phyloP scores from a whole-genome alignment of 495 filamentous ascomycete species.

The Tuber aestivum region DNA sequence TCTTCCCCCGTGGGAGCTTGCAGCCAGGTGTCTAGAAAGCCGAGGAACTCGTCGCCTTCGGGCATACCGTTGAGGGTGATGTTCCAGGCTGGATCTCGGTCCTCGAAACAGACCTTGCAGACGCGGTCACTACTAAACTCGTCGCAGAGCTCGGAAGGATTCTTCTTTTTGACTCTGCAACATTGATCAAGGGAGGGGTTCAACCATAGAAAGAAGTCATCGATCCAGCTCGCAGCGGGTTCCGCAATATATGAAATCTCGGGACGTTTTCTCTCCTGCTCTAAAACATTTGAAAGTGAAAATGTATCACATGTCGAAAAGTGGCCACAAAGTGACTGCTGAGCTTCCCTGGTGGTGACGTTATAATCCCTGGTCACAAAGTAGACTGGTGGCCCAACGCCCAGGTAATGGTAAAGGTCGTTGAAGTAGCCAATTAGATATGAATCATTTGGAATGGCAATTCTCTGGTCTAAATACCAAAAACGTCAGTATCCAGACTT shows the following conservation, averaged over 20 bases:
- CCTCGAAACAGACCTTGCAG: constrained; percentile 65
- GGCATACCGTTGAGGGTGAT: constrained; percentile 85
- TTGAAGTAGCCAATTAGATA: constrained; percentile 94
- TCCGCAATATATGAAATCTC: constrained; percentile 88
- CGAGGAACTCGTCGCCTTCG: constrained; percentile 77
- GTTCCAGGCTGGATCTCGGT: constrained; percentile 74
- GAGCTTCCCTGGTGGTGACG: constrained; percentile 62
- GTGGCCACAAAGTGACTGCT: constrained; percentile 82
- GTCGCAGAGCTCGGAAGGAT: constrained; percentile 36
- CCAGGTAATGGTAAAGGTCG: constrained; percentile 87
- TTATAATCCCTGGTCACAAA: constrained; percentile 84
- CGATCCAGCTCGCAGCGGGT: constrained; percentile 90
- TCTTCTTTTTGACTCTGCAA: constrained; percentile 51
- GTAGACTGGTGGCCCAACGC: constrained; percentile 87
- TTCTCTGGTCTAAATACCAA: constrained; percentile 63
- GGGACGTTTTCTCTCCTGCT: constrained; percentile 84
- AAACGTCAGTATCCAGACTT: constrained; percentile 4
- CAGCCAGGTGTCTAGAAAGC: constrained; percentile 79
- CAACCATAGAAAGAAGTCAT: constrained; percentile 93
- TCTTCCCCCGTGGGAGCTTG: constrained; percentile 68
- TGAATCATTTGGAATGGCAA: constrained; percentile 85
- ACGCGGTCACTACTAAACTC: constrained; percentile 49
- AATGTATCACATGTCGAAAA: constrained; percentile 79
- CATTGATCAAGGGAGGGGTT: constrained; percentile 77
- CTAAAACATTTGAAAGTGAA: constrained; percentile 79